Base-by-base conservation (phyloP, 805 yeast species). In the Ogataea nakhonphanomensis region DNA sequence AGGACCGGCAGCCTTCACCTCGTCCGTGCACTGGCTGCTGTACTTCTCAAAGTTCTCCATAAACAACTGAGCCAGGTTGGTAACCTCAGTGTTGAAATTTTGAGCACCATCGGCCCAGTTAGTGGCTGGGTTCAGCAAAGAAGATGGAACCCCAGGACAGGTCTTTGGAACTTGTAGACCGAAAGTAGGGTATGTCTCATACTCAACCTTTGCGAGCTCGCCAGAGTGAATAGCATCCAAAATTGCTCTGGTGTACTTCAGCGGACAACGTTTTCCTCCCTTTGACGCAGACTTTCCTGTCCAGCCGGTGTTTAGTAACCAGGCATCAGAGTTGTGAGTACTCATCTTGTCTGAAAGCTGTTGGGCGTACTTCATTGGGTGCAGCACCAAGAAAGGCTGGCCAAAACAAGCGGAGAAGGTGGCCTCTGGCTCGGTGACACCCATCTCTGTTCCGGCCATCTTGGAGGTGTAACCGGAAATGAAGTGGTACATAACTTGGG, bases 381-480 rank as follows among this genome's bases (percentile, higher is more conserved):
- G 99, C 66, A 91, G 74, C 25, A 91, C 97, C 70, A 91, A 75
- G 84, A 91, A 91, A 50, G 99, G 99, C 74, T 91, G 98, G 62
- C 98, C 99, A 66, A 90, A 91, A 74, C 99, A 91, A 39, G 99
- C 96, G 47, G 96, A 86, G 79, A 91, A 91, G 13, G 96, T 88
- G 42, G 97, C 96, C 68, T 86, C 89, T 48, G 99, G 98, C 72
- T 91, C 97, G 48, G 97, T 90, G 52, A 91, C 87, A 69, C 99
- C 99, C 66, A 87, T 95, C 71, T 91, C 99, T 39, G 99, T 91
- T 66, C 98, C 98, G 48, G 99, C 96, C 95, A 91, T 91, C 79
- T 93, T 91, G 41, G 98, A 91, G 48, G 99, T 91, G 78, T 91
- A 91, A 59, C 99, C 99, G 50, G 95, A 84, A 57, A 91, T 91